These are phyloP conservation scores for Penicillium herquei DNA, from an alignment of 495 filamentous ascomycete species.

Conservation along the genomic window DNA sequence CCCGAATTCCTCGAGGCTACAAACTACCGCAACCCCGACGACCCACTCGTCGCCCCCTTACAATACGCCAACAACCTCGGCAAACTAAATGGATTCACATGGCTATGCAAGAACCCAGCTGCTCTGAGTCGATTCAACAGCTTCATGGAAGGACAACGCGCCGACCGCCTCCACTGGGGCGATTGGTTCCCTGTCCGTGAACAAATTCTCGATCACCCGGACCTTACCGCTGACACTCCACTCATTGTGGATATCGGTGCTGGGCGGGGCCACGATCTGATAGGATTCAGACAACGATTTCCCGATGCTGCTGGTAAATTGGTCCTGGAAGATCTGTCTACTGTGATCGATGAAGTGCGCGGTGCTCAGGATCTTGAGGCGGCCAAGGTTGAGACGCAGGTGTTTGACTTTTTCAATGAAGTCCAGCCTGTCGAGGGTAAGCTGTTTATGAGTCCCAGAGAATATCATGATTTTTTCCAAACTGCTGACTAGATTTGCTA, in stretches of 20 bases:
- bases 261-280: conserved; percentile 46
- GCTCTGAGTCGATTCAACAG: conserved; percentile 21
- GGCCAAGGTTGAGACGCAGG: conserved; percentile 31
- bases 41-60: background rate
- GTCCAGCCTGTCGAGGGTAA: conserved; percentile 43
- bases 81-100: background rate
- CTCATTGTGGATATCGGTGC: conserved; percentile 56
- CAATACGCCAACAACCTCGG: background rate
- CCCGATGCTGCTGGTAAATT: conserved; percentile 23
- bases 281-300: conserved; percentile 27
- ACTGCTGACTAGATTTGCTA: background rate
- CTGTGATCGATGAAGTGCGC: conserved; percentile 30
- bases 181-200: conserved; percentile 35
- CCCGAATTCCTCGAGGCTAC: background rate
- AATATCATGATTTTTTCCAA: too few relatives aligned
- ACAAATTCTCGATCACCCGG: conserved; percentile 18
- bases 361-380: conserved; percentile 3
- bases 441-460: background rate
- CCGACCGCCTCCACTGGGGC: conserved; percentile 20
- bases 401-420: conserved; percentile 28
- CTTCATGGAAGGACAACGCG: conserved; percentile 25
- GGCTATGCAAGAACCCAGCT: conserved; percentile 10
- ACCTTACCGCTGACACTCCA: conserved; percentile 15
- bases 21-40: background rate
- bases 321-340: conserved; percentile 43